Conservation (phyloP, 2,329 filamentous ascomycete species). For the Trichocomaceae sp. region DNA sequence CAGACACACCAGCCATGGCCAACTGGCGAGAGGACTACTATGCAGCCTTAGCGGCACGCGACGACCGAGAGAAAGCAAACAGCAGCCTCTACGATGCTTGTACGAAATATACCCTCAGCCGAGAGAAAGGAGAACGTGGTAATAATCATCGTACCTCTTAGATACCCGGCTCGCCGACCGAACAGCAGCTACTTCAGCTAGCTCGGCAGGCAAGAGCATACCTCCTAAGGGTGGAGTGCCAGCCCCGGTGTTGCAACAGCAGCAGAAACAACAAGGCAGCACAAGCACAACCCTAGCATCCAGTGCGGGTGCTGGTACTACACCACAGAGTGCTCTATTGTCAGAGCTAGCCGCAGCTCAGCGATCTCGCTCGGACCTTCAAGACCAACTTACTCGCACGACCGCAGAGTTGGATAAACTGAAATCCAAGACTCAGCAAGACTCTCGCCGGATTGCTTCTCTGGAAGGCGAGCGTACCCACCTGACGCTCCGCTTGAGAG, state of each 20-base stretch:
- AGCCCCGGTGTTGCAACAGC: slow-evolving; percentile 12
- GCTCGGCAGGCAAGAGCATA: slow-evolving; percentile 33
- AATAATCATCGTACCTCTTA: slow-evolving; percentile 26
- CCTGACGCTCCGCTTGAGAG: slow-evolving; percentile 62
- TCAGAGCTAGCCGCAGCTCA: slow-evolving; percentile 70
- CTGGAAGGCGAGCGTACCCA: slow-evolving; percentile 57
- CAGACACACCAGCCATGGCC: slow-evolving; percentile 41
- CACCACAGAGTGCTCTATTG: slow-evolving; percentile 24
- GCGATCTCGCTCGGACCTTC: slow-evolving; percentile 62
- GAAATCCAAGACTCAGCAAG: slow-evolving; percentile 53
- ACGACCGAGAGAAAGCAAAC: slow-evolving; percentile 60
- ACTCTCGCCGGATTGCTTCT: slow-evolving; percentile 54
- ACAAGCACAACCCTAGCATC: neutral
- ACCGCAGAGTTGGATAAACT: slow-evolving; percentile 60
- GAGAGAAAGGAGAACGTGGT: slow-evolving; percentile 5
- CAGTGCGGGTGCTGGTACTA: neutral
- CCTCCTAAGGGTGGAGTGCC: slow-evolving; percentile 24
- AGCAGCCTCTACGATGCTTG: slow-evolving; percentile 70
- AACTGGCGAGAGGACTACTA: slow-evolving; percentile 80
- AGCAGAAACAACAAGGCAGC: slow-evolving; percentile 1
- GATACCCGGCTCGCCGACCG: slow-evolving; percentile 62
- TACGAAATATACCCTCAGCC: slow-evolving; percentile 31
- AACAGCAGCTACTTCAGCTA: slow-evolving; percentile 43
- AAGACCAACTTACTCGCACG: slow-evolving; percentile 56
- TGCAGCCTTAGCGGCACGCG: slow-evolving; percentile 63